Evolutionary conservation across 495 filamentous ascomycete species (phyloP).

Genomic region (Margaritispora aquatica): DNA sequence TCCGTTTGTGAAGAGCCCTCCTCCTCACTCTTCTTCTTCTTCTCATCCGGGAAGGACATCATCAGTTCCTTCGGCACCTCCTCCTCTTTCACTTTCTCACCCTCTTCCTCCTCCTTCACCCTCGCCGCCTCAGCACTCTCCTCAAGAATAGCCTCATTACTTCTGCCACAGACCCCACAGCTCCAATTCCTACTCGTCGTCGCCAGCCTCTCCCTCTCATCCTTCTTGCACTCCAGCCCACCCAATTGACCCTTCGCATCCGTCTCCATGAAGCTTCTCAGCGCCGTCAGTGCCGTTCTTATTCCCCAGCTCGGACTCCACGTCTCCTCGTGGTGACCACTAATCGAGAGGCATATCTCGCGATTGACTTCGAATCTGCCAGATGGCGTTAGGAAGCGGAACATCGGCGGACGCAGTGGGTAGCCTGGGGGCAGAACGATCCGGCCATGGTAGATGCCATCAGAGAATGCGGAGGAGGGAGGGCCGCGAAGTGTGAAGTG

Average conservation of each 20-base stretch:
- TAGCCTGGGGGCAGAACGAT: conserved; percentile 86
- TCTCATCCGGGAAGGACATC: conserved; percentile 50
- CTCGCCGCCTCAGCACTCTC: conserved; percentile 54
- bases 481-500: conserved; percentile 97
- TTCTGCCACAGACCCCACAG: conserved; percentile 58
- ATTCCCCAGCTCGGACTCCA: conserved; percentile 99
- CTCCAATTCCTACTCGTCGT: conserved; percentile 51
- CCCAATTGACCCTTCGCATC: conserved; percentile 77
- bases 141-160: conserved; percentile 64
- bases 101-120: conserved; percentile 39
- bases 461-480: conserved; percentile 67
- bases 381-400: conserved; percentile 89
- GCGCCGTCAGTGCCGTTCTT: conserved; percentile 65
- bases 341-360: conserved; percentile 92
- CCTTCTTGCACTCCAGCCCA: conserved; percentile 67
- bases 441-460: conserved; percentile 89
- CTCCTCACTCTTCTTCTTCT: conserved; percentile 22
- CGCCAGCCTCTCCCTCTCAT: conserved; percentile 59
- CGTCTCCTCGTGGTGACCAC: conserved; percentile 92
- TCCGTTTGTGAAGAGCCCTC: background rate
- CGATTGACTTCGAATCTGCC: conserved; percentile 95
- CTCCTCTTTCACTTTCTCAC: conserved; percentile 25
- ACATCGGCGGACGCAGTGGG: conserved; percentile 81
- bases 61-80: conserved; percentile 54
- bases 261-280: conserved; percentile 66